Evolutionary conservation across 129 eudicot species (phyloP), one percentile per base, ranked within the genome.

Genomic region (Lactuca saligna): DNA sequence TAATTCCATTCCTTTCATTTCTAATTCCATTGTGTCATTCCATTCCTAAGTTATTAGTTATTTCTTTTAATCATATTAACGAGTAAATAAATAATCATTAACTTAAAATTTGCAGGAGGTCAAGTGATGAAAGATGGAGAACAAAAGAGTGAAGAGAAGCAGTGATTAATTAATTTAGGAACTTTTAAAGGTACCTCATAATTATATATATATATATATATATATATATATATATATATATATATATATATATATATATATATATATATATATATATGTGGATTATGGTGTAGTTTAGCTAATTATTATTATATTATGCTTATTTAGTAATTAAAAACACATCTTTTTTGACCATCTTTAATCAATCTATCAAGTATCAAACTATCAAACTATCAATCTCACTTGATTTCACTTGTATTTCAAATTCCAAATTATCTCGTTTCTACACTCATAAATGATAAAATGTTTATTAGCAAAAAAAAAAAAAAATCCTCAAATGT

Each of bases 131-230:
- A 75, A 75, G 75, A 38, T 25, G 71, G 65, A 63, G 79, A 65
- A 56, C 75, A 69, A 42, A 76, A 76, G 75, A 69, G 39, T 9
- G 81, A 69, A 8, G 75, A 68, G 29, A 76, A 76, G 63, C 69
- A 61, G 35, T 69, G 80, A 76, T 12, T 60, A 31, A 39, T 53
- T 11, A 63, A 15, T 62, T 49, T 50, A 59, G 25, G 60, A 48
- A 48, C 49, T 39, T 64, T 65, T 32, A 61, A 75, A 75, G 73
- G 73, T 75, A 66, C 32, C 49, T 70, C 42, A 17, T 72, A 69
- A 17, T 7, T 50, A 35, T 6, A 35, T 11, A 8, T 8, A 1
- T 6, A 42, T 3, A 7, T 42, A 46, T 46, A 46, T 75, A 34
- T 5, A 34, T 10, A 7, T 7, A 1, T 5, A 42, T 3, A 7